Conservation (phyloP, 2,329 filamentous ascomycete genomes). For the Aquanectria penicillioides region DNA sequence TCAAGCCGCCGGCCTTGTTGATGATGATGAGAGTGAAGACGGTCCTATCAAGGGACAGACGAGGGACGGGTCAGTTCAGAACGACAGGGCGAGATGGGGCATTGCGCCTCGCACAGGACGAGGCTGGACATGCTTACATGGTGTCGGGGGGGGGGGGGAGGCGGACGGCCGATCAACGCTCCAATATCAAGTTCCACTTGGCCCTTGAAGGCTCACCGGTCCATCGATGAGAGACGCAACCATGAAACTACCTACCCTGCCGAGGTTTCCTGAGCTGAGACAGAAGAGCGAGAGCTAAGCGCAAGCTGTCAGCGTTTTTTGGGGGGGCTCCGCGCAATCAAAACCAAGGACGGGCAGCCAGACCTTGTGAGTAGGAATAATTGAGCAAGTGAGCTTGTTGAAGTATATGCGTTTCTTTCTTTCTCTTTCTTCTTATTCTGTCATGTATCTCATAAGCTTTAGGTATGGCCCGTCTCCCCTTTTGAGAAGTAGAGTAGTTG, state of each 20-base stretch:
- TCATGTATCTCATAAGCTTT: not conserved
- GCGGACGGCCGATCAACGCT: slow-evolving; percentile 18
- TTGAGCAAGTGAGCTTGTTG: no score
- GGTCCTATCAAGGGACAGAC: slow-evolving; percentile 67
- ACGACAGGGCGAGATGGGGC: no score
- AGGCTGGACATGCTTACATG: slow-evolving; percentile 29
- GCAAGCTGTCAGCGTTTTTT: slow-evolving; percentile 1
- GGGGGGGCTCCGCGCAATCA: no score
- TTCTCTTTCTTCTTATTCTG: not conserved
- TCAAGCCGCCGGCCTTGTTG: slow-evolving; percentile 96
- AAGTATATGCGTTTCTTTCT: no score
- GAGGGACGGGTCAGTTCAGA: slow-evolving; percentile 11
- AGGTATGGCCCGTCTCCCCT: not conserved
- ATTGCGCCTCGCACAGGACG: not conserved
- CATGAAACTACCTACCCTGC: slow-evolving; percentile 31
- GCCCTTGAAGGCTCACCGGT: slow-evolving; percentile 35
- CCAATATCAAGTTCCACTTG: slow-evolving; percentile 22
- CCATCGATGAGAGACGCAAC: slow-evolving; percentile 28
- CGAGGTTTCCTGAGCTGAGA: slow-evolving; percentile 21
- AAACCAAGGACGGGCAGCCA: no score
- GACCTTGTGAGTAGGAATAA: no score
- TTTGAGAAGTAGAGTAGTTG: slow-evolving; percentile 1
- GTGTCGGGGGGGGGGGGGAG: slow-evolving; percentile 8
- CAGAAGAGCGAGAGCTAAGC: slow-evolving; percentile 5
- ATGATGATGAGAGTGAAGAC: slow-evolving; percentile 97